Evolutionary conservation across 1,139 yeast genomes (phyloP).

Genomic region (Pneumocystis jirovecii): DNA sequence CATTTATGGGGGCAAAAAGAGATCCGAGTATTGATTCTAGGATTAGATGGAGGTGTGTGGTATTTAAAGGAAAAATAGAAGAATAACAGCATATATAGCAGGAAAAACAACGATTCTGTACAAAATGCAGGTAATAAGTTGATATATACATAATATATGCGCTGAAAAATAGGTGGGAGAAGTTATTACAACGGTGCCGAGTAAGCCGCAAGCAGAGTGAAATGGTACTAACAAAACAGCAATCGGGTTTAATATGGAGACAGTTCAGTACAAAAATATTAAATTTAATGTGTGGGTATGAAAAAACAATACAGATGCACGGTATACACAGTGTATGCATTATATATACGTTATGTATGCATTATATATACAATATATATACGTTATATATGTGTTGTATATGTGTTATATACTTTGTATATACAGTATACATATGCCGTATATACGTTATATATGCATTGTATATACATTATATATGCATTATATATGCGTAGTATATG

Average conservation of each 20-base stretch:
- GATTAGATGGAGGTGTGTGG: constrained; percentile 62
- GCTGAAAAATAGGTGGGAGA: constrained; percentile 43
- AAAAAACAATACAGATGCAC: background rate
- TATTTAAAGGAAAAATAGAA: background rate
- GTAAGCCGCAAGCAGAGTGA: constrained; percentile 17
- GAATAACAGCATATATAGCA: constrained; percentile 22
- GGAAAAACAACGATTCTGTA: constrained; percentile 93
- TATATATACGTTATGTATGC: background rate
- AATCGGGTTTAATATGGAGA: constrained; percentile 88
- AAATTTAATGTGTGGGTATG: constrained; percentile 72
- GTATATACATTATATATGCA: background rate
- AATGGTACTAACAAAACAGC: constrained; percentile 31
- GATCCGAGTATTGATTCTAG: constrained; percentile 77
- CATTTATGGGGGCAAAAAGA: constrained; percentile 87
- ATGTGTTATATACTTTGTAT: no score
- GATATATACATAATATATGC: no score
- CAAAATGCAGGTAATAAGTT: constrained; percentile 40
- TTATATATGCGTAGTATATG: no score
- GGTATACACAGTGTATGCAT: no score
- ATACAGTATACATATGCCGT: no score
- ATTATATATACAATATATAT: background rate
- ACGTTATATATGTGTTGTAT: background rate
- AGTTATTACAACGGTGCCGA: constrained; percentile 85
- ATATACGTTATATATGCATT: background rate
- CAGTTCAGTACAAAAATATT: constrained; percentile 73